Evolutionary conservation across 805 yeast genomes (phyloP).

Genomic region (Yamadazyma tumulicola): DNA sequence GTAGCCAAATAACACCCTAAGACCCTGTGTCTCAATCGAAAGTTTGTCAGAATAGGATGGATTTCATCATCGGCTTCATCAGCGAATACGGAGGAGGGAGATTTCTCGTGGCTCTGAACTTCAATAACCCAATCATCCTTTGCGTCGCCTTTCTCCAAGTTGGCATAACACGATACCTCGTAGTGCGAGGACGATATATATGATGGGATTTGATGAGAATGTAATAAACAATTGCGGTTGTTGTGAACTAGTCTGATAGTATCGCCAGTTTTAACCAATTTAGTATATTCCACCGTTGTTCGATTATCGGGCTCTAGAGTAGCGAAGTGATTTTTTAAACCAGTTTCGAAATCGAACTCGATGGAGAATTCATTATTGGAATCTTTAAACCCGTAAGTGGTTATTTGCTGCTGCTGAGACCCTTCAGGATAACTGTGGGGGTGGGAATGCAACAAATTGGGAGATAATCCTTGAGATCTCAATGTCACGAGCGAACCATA

Average conservation of each 20-base stretch:
- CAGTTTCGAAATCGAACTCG: slow-evolving; percentile 53
- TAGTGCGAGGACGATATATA: slow-evolving; percentile 62
- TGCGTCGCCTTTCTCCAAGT: slow-evolving; percentile 62
- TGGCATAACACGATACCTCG: slow-evolving; percentile 91
- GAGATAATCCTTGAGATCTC: slow-evolving; percentile 68
- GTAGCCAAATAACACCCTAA: slow-evolving; percentile 78
- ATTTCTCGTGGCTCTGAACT: slow-evolving; percentile 57
- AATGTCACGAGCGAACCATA: slow-evolving; percentile 61
- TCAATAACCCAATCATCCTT: slow-evolving; percentile 92
- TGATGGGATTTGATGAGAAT: slow-evolving; percentile 77
- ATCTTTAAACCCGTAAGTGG: slow-evolving; percentile 89
- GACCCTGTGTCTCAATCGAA: slow-evolving; percentile 60
- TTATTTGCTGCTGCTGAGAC: slow-evolving; percentile 89
- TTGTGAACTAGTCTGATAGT: slow-evolving; percentile 69
- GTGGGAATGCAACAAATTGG: slow-evolving; percentile 85
- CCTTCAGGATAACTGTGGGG: slow-evolving; percentile 84
- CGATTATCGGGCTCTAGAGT: slow-evolving; percentile 23
- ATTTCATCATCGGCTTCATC: slow-evolving; percentile 48
- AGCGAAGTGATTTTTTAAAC: slow-evolving; percentile 25
- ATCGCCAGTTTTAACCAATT: slow-evolving; percentile 56
- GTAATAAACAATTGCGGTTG: slow-evolving; percentile 68
- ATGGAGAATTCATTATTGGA: slow-evolving; percentile 78
- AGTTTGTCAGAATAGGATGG: slow-evolving; percentile 75
- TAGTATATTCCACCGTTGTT: slow-evolving; percentile 19
- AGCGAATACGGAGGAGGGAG: slow-evolving; percentile 38